These are phyloP conservation scores for Juglanconis sp. DNA, from an alignment of 2,329 filamentous ascomycete species.

Conservation along the genomic window DNA sequence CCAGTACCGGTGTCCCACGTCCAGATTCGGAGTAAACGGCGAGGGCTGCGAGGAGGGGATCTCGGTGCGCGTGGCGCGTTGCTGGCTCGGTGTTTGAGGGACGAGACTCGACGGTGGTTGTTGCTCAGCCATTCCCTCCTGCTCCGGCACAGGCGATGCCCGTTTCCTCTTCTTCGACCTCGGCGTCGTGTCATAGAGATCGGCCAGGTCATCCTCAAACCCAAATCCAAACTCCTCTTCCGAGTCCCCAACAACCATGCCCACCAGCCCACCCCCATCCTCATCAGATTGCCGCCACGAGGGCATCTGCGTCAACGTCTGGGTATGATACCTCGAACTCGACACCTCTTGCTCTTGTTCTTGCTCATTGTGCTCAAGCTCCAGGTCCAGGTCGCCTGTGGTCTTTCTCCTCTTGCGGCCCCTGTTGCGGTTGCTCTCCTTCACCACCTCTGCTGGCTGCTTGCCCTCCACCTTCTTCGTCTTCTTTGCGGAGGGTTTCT, in stretches of 20 bases:
- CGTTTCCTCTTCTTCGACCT: conserved; percentile 8
- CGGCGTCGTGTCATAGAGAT: not conserved
- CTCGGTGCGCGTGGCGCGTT: conserved; percentile 26
- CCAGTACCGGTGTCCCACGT: conserved; percentile 32
- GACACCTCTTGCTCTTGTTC: conserved; percentile 23
- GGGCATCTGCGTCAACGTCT: conserved; percentile 34
- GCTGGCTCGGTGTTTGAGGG: conserved; percentile 36
- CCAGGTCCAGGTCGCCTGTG: not conserved
- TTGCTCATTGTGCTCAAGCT: conserved; percentile 22
- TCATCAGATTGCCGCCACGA: conserved; percentile 16
- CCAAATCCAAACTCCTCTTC: conserved; percentile 23
- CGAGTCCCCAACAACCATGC: conserved; percentile 21
- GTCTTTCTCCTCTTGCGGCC: conserved; percentile 8
- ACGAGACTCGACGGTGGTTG: conserved; percentile 16
- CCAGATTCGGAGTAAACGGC: conserved; percentile 38
- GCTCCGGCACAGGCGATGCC: not conserved
- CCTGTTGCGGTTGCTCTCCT: not conserved
- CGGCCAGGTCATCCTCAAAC: not conserved
- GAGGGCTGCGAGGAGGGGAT: conserved; percentile 45
- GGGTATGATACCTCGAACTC: conserved; percentile 29
- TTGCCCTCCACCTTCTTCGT: not conserved
- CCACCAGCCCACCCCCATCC: conserved; percentile 14
- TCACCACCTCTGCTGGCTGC: not conserved
- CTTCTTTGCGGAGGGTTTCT: not conserved
- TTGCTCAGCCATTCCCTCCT: not conserved